These are phyloP conservation scores for Tuber indicum DNA, from an alignment of 495 filamentous ascomycete species.

Conservation along the genomic window DNA sequence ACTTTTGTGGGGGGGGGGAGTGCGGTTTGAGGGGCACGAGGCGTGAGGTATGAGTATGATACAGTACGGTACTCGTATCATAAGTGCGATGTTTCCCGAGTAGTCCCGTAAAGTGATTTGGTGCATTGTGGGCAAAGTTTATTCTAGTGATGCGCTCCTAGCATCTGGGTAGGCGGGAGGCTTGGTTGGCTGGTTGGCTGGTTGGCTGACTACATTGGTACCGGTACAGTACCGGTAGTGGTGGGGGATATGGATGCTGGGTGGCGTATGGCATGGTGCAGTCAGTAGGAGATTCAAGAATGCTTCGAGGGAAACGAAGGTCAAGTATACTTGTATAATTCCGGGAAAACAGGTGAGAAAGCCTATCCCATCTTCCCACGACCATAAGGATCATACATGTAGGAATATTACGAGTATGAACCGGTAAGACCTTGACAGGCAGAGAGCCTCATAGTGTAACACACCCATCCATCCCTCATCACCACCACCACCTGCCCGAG, in stretches of 20 bases:
- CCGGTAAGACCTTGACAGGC: neutral
- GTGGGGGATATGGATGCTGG: neutral
- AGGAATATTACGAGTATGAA: neutral
- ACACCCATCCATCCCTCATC: neutral
- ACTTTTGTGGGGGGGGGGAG: too few relatives aligned
- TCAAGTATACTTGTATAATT: neutral
- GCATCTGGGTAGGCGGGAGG: neutral
- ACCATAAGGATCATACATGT: neutral
- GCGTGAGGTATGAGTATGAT: neutral
- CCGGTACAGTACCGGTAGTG: neutral
- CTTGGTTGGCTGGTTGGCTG: neutral
- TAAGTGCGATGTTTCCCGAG: neutral
- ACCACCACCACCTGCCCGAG: neutral
- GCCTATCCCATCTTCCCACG: neutral
- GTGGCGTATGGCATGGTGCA: neutral
- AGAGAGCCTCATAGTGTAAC: neutral
- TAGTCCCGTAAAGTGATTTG: neutral
- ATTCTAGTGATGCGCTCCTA: neutral
- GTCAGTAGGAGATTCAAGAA: neutral
- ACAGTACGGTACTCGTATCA: neutral
- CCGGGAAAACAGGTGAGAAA: neutral
- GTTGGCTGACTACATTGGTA: neutral
- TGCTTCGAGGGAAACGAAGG: neutral
- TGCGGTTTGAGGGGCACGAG: too few relatives aligned
- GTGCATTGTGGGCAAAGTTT: neutral